phyloP scores from a whole-genome alignment of 495 filamentous ascomycete genomes.

The Immersiella caudata region DNA sequence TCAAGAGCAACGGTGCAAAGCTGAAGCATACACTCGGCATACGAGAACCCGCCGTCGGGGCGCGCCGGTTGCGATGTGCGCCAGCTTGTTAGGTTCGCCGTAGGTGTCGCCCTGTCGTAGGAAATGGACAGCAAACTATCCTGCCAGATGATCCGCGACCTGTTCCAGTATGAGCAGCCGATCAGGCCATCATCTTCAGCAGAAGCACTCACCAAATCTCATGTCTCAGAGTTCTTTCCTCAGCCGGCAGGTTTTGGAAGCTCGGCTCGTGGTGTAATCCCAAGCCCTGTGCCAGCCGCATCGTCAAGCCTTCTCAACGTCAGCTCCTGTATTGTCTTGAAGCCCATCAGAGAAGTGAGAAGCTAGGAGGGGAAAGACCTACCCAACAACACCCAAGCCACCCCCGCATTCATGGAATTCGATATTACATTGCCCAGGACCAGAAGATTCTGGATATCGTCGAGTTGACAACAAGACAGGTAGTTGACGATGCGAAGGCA shows the following conservation, averaged over 20 bases:
- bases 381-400: constrained; percentile 15
- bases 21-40: constrained; percentile 14
- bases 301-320: constrained; percentile 10
- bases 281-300: constrained; percentile 11
- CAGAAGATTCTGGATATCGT: constrained; percentile 16
- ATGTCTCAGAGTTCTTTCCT: constrained; percentile 5
- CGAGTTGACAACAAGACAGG: constrained; percentile 12
- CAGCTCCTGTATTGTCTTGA: not conserved
- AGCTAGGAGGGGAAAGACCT: not conserved
- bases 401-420: constrained; percentile 16
- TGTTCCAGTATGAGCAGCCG: not conserved
- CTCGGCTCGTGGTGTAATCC: constrained; percentile 11
- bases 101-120: constrained; percentile 12
- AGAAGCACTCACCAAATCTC: constrained; percentile 10
- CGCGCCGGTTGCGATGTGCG: not conserved
- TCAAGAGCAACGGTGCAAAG: constrained; percentile 11
- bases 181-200: not conserved
- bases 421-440: constrained; percentile 13
- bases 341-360: not conserved
- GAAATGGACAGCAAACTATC: constrained; percentile 16
- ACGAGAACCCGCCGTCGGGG: constrained; percentile 1
- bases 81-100: constrained; percentile 13
- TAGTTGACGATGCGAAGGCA: constrained; percentile 18
- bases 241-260: constrained; percentile 1
- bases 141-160: constrained; percentile 18